Conservation (phyloP, 371 early-diverging fungal genomes). For the Circinella minor region DNA sequence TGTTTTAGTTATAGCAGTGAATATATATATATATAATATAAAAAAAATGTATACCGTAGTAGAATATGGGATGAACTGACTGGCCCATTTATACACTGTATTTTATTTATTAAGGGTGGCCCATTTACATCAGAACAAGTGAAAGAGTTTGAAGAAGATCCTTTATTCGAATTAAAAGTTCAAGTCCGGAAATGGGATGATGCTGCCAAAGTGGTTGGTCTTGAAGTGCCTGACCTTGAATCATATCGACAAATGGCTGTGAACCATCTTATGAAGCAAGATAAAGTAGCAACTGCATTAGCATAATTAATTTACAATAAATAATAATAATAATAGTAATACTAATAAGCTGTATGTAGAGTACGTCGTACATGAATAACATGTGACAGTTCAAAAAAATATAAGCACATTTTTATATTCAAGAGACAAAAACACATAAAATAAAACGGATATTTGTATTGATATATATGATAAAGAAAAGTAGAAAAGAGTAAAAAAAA, state of each 20-base stretch:
- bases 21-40: too few species aligned
- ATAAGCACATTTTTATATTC: neutral
- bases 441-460: neutral
- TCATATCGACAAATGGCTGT: constrained; percentile 48
- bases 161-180: constrained; percentile 53
- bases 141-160: constrained; percentile 47
- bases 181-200: constrained; percentile 61
- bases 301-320: neutral
- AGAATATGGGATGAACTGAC: too few species aligned
- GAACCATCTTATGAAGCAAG: constrained; percentile 18
- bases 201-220: constrained; percentile 49
- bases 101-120: constrained; percentile 32
- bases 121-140: constrained; percentile 49
- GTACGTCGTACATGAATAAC: too few species aligned
- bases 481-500: neutral
- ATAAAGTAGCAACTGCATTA: neutral
- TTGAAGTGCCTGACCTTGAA: constrained; percentile 47
- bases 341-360: too few species aligned
- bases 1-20: too few species aligned
- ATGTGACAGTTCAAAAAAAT: neutral
- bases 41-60: too few species aligned
- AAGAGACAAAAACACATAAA: neutral
- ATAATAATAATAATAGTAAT: too few species aligned
- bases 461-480: neutral
- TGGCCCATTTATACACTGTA: too few species aligned